These are phyloP conservation scores for Austroboletus novae-zelandiae DNA, from an alignment of 1,284 basidiomycete genomes.

Conservation along the genomic window DNA sequence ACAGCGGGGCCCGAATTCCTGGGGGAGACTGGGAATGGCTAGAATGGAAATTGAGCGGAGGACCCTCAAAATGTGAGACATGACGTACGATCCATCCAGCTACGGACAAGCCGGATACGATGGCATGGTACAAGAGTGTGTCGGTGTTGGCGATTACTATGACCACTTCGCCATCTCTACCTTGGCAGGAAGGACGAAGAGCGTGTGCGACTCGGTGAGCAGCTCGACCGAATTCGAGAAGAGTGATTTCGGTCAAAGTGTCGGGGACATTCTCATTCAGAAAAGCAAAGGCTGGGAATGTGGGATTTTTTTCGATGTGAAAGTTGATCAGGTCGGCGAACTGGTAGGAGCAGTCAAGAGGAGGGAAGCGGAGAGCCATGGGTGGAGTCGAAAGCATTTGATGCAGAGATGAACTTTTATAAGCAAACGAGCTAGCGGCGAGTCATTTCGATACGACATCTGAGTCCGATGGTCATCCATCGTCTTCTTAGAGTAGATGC, in stretches of 20 bases:
- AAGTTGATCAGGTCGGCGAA: conserved; percentile 30
- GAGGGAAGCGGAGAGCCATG: conserved; percentile 22
- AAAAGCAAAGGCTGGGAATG: conserved; percentile 22
- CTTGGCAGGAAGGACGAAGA: conserved; percentile 25
- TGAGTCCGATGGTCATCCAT: too few relatives aligned
- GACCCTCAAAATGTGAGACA: neutral
- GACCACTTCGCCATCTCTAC: conserved; percentile 29
- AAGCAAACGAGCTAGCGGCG: neutral
- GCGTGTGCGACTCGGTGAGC: conserved; percentile 32
- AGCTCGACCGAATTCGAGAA: conserved; percentile 34
- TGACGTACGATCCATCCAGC: conserved; percentile 32
- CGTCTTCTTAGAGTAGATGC: too few relatives aligned
- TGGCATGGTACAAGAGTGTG: conserved; percentile 34
- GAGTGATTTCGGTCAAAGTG: conserved; percentile 18
- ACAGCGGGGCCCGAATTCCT: conserved; percentile 34
- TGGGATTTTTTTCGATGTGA: conserved; percentile 28
- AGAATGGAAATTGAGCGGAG: neutral
- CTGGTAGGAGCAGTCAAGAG: conserved; percentile 24
- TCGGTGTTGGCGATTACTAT: conserved; percentile 37
- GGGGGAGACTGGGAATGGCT: conserved; percentile 37
- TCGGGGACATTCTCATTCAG: conserved; percentile 10
- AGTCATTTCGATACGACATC: too few relatives aligned
- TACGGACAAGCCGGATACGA: conserved; percentile 25
- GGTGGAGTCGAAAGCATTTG: neutral
- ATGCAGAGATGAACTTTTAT: conserved; percentile 5